A percentile compares a stretch with the other conserved stretches of the same genome.
phyloP scores from a whole-genome alignment of 2,329 filamentous ascomycete genomes.

The Tolypocladium nubicola region DNA sequence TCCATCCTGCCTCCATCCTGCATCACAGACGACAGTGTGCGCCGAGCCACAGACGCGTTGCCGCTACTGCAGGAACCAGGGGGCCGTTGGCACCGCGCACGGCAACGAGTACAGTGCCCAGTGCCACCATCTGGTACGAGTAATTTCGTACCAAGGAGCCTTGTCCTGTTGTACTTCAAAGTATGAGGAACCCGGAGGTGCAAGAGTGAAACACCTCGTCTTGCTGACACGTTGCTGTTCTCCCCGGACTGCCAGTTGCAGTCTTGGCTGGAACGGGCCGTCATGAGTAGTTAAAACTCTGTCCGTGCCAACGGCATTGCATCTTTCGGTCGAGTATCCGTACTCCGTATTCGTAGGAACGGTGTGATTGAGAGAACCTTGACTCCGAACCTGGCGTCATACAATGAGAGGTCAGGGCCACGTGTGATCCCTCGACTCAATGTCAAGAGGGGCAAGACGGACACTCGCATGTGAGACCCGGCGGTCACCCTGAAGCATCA shows the following conservation, averaged over 20 bases:
- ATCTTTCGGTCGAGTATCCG: not conserved
- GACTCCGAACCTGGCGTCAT: not conserved
- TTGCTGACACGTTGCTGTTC: not conserved
- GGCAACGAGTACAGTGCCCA: not conserved
- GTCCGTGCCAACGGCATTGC: not conserved
- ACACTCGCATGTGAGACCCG: not conserved
- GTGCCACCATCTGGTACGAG: not conserved
- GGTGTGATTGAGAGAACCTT: not conserved
- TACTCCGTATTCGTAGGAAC: too few species aligned
- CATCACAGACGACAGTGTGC: not conserved
- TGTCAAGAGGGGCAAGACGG: not conserved
- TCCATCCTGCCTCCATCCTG: not conserved
- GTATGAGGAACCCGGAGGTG: not conserved
- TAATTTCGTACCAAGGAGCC: not conserved
- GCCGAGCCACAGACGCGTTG: not conserved
- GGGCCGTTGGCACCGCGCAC: not conserved
- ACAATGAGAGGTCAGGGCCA: not conserved
- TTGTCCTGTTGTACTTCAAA: not conserved
- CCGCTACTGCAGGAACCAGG: not conserved
- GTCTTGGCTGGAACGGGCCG: not conserved
- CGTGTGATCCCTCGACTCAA: not conserved
- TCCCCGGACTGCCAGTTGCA: not conserved
- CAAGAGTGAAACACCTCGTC: not conserved
- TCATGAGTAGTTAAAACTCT: not conserved
- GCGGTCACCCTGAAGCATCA: not conserved